Percentiles rank a stretch among this genome's conserved stretches.
These are phyloP conservation scores for Debaryomyces sp. DNA, from an alignment of 1,139 yeast species.

Conservation along the genomic window DNA sequence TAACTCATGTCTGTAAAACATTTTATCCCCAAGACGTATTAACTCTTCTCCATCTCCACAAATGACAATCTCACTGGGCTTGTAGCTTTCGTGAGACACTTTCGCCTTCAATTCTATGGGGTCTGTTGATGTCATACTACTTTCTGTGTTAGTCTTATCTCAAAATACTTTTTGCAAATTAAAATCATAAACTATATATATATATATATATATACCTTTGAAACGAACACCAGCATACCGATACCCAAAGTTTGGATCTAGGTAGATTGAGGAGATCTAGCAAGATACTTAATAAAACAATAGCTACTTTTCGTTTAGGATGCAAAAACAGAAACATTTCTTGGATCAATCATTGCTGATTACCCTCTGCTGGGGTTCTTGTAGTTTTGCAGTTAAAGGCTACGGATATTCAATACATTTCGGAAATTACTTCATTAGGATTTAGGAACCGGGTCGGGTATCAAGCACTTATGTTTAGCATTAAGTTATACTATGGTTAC, in stretches of 20 bases:
- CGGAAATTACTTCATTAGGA: neutral
- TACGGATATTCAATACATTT: neutral
- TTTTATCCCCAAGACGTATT: conserved; percentile 33
- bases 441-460: too few species aligned
- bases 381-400: neutral
- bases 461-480: neutral
- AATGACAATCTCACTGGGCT: neutral
- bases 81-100: neutral
- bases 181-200: too few species aligned
- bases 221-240: neutral
- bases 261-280: too few species aligned
- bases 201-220: neutral
- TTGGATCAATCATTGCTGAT: neutral
- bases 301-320: too few species aligned
- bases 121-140: neutral
- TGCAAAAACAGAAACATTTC: neutral
- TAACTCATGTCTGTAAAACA: conserved; percentile 39
- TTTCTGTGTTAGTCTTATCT: conserved; percentile 39
- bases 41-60: conserved; percentile 28
- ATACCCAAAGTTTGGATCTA: neutral
- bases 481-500: neutral
- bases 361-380: neutral
- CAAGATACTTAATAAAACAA: too few species aligned
- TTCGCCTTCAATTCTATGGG: neutral
- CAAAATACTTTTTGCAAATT: neutral